Evolutionary conservation across 345 rosid species (phyloP), one percentile per base, ranked within the genome.

Genomic region (Psidium friedrichsthalianum): DNA sequence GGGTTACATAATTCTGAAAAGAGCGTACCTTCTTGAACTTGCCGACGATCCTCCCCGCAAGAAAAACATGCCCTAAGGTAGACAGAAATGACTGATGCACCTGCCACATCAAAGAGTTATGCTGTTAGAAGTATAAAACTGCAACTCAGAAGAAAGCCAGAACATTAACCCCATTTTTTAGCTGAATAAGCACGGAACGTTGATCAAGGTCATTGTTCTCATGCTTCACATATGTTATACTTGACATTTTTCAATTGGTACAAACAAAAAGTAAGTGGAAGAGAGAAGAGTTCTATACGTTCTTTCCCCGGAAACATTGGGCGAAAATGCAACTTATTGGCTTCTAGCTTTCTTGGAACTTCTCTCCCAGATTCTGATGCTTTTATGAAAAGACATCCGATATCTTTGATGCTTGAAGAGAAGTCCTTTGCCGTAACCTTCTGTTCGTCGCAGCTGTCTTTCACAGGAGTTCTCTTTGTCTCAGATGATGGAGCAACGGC

Each of bases 301-400:
- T 93, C 92, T 92, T 91, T 94, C 74, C 89, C 92, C 0, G 90
- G 85, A 56, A 89, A 88, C 83, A 94, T 89, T n/a, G 98, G 93
- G 58, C 94, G 94, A 85, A 93, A 92, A 92, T 92, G 96, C 88
- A 95, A 86, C 87, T 94, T 91, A 88, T 97, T 93, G 88, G 94
- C 99, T 91, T 97, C 99, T 82, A 97, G 99, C 98, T 96, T 96
- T 90, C 98, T 94, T 51, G 98, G 94, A 89, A 97, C 98, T 89
- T 97, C 99, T 91, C 91, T 94, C 58, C 99, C 99, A 86, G 98
- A 90, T 55, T 94, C 97, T 5, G 99, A 96, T 86, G 99, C 99
- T 93, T 89, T 94, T 83, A 92, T 82, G 86, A 97, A 97, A 55
- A 92, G 97, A 88, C 80, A 76, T 87, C 95, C 98, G 53, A 96